Base-by-base conservation (phyloP, 495 filamentous ascomycete genomes). In the Glonium stellatum region DNA sequence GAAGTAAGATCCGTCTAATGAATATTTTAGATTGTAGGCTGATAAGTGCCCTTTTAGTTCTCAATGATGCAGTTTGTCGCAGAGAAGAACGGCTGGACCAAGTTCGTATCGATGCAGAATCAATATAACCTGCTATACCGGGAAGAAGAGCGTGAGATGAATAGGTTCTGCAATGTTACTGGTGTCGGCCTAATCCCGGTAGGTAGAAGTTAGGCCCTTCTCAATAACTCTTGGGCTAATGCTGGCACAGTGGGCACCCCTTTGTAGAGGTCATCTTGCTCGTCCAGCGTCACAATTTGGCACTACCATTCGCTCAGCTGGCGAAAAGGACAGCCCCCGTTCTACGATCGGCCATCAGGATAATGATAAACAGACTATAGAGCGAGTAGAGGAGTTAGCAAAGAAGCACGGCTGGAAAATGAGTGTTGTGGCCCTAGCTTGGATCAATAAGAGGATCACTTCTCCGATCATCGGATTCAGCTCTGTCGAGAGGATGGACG, bases 41-140 rank as follows among this genome's bases (percentile, higher is more conserved):
- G 27, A 31, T 31, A 31, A 31, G 2, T 31, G 27, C 27, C 3
- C 27, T 31, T 31, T 31, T 60, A 75, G 57, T 72, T 74, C 49
- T 69, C 69, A 41, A 58, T 62, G 61, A 63, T 71, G 65, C 72
- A 74, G 54, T 60, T 63, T 54, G 55, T 44, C n/a, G 72, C 72
- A 11, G 72, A 75, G 69, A 71, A 76, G 57, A 64, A 71, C 52
- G 69, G 69, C 23, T 75, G 72, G 72, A 73, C 72, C 9, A 73
- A 73, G 62, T 75, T 75, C 61, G 68, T 75, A 21, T 63, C 58
- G 22, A 75, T 75, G 73, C 70, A 73, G 63, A 75, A 75, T 54
- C 72, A 73, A 37, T 74, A 75, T 52, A 72, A 62, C 54, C 57
- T 75, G 53, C 62, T 70, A 12, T 74, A 74, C 51, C 65, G 72